Base-by-base conservation (phyloP, 2,329 filamentous ascomycete species). In the Aspergillus amoenus region DNA sequence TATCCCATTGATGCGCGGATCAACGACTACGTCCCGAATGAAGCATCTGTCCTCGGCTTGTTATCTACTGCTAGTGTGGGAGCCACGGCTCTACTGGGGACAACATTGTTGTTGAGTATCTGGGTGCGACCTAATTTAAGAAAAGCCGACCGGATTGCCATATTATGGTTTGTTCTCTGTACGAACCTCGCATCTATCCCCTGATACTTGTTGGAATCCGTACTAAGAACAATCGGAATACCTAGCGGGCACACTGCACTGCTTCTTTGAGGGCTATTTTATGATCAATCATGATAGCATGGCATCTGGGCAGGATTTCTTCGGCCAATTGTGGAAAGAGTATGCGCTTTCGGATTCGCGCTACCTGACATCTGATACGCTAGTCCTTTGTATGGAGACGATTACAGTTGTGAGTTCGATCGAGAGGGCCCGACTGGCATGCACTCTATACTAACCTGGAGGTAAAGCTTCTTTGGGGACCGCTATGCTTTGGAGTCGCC, bases 271-370 rank as follows among this genome's bases (percentile, higher is more conserved):
- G 78, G 90, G 88, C 39, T 96, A 95, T 73, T 95, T 91, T 70
- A 81, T 92, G 61, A 73, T 84, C 61, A 85, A 93, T 70, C 88
- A 90, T 71, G 75, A 78, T 21, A 78, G 76, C 22, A 81, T 96
- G 70, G 84, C 86, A 0, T 78, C 82, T 11, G 84, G 84, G 58
- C 88, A 91, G 70, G 86, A 87, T 54, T 76, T 94, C 7, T 88
- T 93, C 56, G 90, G 88, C 3, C 91, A 96, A 77, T 79, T 96
- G 44, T 96, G 92, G 92, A 96, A 96, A 71, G 92, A 96, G 74
- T 96, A 96, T 71, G 83, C 90, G 3, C 81, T 93, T 34, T 93
- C 90, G 2, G 92, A 96, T 76, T 95, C 91, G 54, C 83, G 92
- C 43, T 96, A 96, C 69, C 78, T 96, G 65, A 92, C 88, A 2